Conservation (phyloP, 495 filamentous ascomycete genomes). For the Hypoxylon crocopeplum region DNA sequence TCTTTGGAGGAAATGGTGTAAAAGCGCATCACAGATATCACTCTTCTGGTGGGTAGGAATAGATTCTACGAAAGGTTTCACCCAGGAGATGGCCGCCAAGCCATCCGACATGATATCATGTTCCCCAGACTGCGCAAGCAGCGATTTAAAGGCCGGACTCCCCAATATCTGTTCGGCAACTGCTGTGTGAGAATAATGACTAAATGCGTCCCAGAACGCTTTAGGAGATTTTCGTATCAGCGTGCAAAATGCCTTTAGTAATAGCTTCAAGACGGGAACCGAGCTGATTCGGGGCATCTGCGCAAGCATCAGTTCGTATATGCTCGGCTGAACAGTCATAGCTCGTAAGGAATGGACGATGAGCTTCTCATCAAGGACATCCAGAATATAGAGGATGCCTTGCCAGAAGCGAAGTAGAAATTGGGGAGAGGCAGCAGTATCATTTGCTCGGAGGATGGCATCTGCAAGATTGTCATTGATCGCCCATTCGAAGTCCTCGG, state of each 20-base stretch:
- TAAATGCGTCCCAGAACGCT: constrained; percentile 87
- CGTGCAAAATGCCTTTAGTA: constrained; percentile 68
- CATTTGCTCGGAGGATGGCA: constrained; percentile 53
- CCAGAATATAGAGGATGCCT: constrained; percentile 73
- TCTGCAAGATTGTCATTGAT: constrained; percentile 68
- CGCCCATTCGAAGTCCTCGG: constrained; percentile 82
- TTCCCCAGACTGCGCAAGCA: constrained; percentile 63
- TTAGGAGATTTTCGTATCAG: constrained; percentile 75
- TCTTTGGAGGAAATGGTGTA: constrained; percentile 70
- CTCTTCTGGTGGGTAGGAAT: constrained; percentile 72
- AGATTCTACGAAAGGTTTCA: constrained; percentile 75
- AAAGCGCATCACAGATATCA: constrained; percentile 73
- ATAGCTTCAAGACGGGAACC: constrained; percentile 61
- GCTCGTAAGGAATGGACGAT: constrained; percentile 79
- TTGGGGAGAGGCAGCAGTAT: constrained; percentile 51
- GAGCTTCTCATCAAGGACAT: constrained; percentile 71
- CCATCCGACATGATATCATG: constrained; percentile 62
- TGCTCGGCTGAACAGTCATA: constrained; percentile 72
- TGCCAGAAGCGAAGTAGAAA: constrained; percentile 73
- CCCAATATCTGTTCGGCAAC: constrained; percentile 79
- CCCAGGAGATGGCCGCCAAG: constrained; percentile 69
- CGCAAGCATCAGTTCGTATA: constrained; percentile 77
- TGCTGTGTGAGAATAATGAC: constrained; percentile 73
- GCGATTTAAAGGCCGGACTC: constrained; percentile 68
- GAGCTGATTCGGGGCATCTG: constrained; percentile 68